Conservation (phyloP, 345 rosid species). For the Draba incana region DNA sequence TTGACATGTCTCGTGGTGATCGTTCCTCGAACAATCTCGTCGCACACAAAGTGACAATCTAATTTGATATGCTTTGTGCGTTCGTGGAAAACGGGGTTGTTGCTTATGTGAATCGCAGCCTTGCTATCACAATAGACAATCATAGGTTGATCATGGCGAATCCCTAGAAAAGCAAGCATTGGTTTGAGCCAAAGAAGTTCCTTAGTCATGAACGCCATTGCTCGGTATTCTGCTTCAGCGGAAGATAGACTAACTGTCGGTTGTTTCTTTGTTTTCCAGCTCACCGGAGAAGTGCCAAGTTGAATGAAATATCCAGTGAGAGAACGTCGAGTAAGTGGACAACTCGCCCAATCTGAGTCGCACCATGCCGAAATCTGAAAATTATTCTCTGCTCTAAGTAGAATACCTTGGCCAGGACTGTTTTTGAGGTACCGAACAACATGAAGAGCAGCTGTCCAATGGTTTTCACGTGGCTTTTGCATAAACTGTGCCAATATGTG, state of each 20-base stretch:
- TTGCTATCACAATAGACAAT: neutral
- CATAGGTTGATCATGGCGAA: neutral
- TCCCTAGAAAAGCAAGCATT: neutral
- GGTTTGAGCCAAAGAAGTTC: neutral
- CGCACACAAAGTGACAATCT: neutral
- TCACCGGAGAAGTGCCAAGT: neutral
- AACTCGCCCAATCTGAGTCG: neutral
- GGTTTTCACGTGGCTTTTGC: too few relatives aligned
- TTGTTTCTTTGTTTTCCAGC: neutral
- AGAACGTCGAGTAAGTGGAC: neutral
- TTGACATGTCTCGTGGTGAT: too few relatives aligned
- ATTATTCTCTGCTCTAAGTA: too few relatives aligned
- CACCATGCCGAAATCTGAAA: neutral
- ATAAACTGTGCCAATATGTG: too few relatives aligned
- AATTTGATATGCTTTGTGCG: neutral
- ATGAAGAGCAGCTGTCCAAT: too few relatives aligned
- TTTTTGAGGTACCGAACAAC: too few relatives aligned
- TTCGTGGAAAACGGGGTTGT: neutral
- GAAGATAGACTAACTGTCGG: neutral
- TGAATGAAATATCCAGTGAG: neutral
- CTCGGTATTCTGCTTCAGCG: neutral
- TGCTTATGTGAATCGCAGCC: too few relatives aligned
- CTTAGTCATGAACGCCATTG: neutral
- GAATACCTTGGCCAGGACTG: too few relatives aligned
- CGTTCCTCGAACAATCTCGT: too few relatives aligned